A percentile compares a stretch with the other conserved stretches of the same genome.
These are phyloP conservation scores for Candida pseudofarinosa DNA, from an alignment of 805 yeast species.

Conservation along the genomic window DNA sequence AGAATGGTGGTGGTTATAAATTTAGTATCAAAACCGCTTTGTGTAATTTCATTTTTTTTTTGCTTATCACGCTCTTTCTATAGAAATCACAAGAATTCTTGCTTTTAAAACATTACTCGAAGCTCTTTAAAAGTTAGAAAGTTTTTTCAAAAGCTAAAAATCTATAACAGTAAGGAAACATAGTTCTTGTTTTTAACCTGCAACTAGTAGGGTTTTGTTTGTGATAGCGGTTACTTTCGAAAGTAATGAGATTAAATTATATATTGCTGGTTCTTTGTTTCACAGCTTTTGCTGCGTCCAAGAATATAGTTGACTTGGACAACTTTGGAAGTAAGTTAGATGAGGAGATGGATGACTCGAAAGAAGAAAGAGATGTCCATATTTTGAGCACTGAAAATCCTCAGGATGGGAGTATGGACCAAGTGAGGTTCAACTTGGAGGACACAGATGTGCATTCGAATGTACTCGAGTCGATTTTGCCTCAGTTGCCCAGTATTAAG, in stretches of 20 bases:
- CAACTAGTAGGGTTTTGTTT: too few species aligned
- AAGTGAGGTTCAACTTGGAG: constrained; percentile 2
- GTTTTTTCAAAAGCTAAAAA: too few species aligned
- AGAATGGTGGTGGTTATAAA: too few species aligned
- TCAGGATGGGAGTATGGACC: constrained; percentile 13
- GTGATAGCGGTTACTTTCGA: too few species aligned
- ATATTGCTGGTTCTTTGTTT: background rate
- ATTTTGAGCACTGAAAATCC: constrained; percentile 2
- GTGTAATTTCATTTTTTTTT: too few species aligned
- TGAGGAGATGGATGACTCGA: constrained; percentile 7
- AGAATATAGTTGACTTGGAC: constrained; percentile 11
- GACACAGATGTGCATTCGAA: constrained; percentile 11
- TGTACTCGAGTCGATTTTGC: constrained; percentile 33
- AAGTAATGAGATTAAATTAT: background rate
- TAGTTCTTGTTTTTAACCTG: too few species aligned
- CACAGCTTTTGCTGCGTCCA: background rate
- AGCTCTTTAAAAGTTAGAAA: too few species aligned
- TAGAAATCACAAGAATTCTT: too few species aligned
- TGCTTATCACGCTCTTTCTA: too few species aligned
- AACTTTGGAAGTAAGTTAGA: constrained; percentile 8
- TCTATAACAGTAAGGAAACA: too few species aligned
- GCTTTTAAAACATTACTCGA: too few species aligned
- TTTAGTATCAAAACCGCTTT: too few species aligned
- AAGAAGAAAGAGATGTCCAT: constrained; percentile 15
- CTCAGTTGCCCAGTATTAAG: constrained; percentile 40